Evolutionary conservation across 2,329 filamentous ascomycete genomes (phyloP), one percentile per base, ranked within the genome.

Genomic region (Botrytis galanthina): DNA sequence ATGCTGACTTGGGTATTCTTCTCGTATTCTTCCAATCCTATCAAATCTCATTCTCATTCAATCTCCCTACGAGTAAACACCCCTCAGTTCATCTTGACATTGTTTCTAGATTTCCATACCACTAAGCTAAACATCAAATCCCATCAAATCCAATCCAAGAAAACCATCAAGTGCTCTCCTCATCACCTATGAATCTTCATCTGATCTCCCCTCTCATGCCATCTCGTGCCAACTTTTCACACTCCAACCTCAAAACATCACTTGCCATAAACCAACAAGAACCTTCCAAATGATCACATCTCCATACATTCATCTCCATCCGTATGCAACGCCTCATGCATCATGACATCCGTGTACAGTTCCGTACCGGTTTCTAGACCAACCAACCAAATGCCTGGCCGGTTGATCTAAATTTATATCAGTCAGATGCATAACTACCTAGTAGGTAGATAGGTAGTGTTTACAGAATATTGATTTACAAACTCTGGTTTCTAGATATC

Each of bases 331-430:
- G 37, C 37, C 60, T 39, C 32, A 62, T 62, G 60, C 60, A 62
- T 62, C 60, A 62, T 62, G 60, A 62, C 60, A 62, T 62, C 60
- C 60, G 37, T 62, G 60, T 26, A n/a, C 32, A 61, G 22, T 22
- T 51, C 48, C 48, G 26, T n/a, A n/a, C 29, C 29, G 57, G 35
- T 61, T 61, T 61, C 57, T 61, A 61, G 59, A 39, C 35, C 59
- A 39, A n/a, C 57, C 20, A 48, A 48, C 12, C 46, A 6, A 5
- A 51, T 14, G 12, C 48, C 48, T 51, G 26, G 26, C 48, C 22
- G 22, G 26, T 51, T 51, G 48, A 5, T 51, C 48, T 51, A 51
- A 6, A 51, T 14, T 22, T 46, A 46, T 9, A 9, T 46, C 44
- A 22, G 20, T 3, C 0, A 46, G 44, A 22, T 22, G 44, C 20